phyloP scores from a whole-genome alignment of 2,329 filamentous ascomycete species.

The Sordariomycetes sp. region DNA sequence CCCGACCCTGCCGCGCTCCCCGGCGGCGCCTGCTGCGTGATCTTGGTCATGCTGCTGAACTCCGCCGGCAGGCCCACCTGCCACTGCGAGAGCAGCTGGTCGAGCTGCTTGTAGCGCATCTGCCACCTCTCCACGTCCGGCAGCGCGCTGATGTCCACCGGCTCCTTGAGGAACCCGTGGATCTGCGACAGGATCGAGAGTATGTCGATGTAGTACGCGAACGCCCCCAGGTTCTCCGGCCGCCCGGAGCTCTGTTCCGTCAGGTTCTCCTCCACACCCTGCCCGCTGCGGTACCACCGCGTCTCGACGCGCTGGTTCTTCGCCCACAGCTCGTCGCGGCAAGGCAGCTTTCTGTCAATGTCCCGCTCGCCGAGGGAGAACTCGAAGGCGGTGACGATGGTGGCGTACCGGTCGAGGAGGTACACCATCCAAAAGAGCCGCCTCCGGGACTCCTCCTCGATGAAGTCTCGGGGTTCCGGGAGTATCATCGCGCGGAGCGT shows the following conservation, averaged over 20 bases:
- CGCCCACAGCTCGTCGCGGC: constrained; percentile 76
- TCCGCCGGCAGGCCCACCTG: constrained; percentile 74
- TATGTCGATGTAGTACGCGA: constrained; percentile 85
- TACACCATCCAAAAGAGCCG: constrained; percentile 94
- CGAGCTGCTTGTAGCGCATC: constrained; percentile 72
- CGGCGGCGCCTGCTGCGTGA: constrained; percentile 44
- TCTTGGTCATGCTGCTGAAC: constrained; percentile 72
- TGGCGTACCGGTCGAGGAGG: constrained; percentile 79
- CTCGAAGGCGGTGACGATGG: constrained; percentile 83
- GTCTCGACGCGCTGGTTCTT: constrained; percentile 80
- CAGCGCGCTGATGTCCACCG: constrained; percentile 76
- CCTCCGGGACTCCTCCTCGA: constrained; percentile 79
- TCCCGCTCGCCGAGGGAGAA: constrained; percentile 84
- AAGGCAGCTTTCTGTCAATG: constrained; percentile 78
- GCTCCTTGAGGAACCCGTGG: constrained; percentile 79
- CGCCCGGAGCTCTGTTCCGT: constrained; percentile 50
- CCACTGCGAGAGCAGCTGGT: constrained; percentile 70
- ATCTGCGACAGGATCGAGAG: constrained; percentile 79
- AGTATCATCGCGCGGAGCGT: constrained; percentile 77
- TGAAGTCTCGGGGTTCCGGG: constrained; percentile 72
- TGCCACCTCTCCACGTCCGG: constrained; percentile 88
- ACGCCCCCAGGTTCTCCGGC: constrained; percentile 74
- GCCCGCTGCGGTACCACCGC: constrained; percentile 59
- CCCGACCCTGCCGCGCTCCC: constrained; percentile 17
- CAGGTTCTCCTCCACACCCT: constrained; percentile 18